Percentiles rank a stretch among this genome's conserved stretches.
These are phyloP conservation scores for Cadophora malorum DNA, from an alignment of 2,329 filamentous ascomycete species.

Conservation along the genomic window DNA sequence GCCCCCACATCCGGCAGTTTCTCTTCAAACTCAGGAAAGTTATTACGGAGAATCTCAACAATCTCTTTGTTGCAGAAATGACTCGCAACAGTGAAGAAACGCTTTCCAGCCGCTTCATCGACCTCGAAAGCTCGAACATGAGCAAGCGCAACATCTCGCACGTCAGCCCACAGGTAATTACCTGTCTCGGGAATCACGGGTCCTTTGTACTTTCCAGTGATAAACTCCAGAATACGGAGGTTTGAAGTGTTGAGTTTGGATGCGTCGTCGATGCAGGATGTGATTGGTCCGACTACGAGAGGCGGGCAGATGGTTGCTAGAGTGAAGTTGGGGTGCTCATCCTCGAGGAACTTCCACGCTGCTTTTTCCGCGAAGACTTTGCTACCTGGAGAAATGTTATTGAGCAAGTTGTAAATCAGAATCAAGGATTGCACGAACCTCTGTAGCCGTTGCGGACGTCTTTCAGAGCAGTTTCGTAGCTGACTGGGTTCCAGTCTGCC, in stretches of 20 bases:
- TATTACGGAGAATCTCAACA: conserved; percentile 57
- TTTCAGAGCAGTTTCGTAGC: conserved; percentile 49
- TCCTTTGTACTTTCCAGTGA: conserved; percentile 59
- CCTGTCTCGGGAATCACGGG: conserved; percentile 60
- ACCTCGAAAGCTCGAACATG: conserved; percentile 65
- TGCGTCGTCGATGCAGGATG: conserved; percentile 65
- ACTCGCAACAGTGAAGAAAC: conserved; percentile 66
- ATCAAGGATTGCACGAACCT: conserved; percentile 15
- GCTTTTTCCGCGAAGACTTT: conserved; percentile 71
- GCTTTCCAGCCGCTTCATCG: conserved; percentile 61
- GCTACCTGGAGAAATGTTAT: conserved; percentile 11
- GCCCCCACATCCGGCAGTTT: conserved; percentile 52
- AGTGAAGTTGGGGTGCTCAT: conserved; percentile 60
- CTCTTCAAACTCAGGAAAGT: conserved; percentile 58
- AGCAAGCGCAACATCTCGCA: conserved; percentile 64
- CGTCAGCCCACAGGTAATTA: conserved; percentile 63
- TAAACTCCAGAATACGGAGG: conserved; percentile 65
- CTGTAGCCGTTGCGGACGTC: conserved; percentile 45
- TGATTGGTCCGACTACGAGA: conserved; percentile 52
- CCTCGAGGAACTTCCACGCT: conserved; percentile 66
- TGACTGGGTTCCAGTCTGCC: conserved; percentile 60
- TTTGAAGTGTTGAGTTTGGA: conserved; percentile 76
- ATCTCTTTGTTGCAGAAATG: conserved; percentile 66
- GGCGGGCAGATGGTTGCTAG: conserved; percentile 66
- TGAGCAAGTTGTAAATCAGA: not conserved